Conservation (phyloP, 169 alveolate genomes). For the Eimeria acervulina region DNA sequence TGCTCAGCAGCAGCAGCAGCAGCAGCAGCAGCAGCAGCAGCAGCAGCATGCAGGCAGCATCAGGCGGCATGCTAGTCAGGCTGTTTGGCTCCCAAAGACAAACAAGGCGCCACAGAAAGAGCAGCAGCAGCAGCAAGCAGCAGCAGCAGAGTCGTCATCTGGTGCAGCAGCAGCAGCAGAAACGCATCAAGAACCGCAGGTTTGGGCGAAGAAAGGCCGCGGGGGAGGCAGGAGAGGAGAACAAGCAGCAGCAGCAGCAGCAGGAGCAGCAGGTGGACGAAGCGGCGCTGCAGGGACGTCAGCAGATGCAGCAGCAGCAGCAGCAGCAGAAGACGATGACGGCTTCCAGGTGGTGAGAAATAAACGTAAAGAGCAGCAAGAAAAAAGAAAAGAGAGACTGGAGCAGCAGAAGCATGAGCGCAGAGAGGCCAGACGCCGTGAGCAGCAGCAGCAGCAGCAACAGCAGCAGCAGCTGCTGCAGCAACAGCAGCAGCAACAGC, state of each 20-base stretch:
- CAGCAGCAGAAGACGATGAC: slow-evolving; percentile 71
- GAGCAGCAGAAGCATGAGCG: slow-evolving; percentile 72
- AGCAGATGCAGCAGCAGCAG: slow-evolving; percentile 12
- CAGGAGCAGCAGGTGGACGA: slow-evolving; percentile 4
- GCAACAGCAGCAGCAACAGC: slow-evolving; percentile 48
- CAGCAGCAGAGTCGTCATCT: slow-evolving; percentile 8
- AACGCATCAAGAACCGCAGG: slow-evolving; percentile 45
- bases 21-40: slow-evolving; percentile 6
- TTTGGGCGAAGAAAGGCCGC: slow-evolving; percentile 49
- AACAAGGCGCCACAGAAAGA: background rate
- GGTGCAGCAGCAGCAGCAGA: background rate
- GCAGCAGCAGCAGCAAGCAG: slow-evolving; percentile 43
- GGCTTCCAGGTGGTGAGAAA: slow-evolving; percentile 73
- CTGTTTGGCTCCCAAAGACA: slow-evolving; percentile 46
- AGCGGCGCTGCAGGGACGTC: background rate
- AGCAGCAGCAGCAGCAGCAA: slow-evolving; percentile 57
- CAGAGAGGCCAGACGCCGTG: slow-evolving; percentile 34
- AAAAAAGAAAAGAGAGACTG: slow-evolving; percentile 10
- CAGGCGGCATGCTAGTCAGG: slow-evolving; percentile 24
- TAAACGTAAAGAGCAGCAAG: slow-evolving; percentile 78
- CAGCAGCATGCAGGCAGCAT: slow-evolving; percentile 18
- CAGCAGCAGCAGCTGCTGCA: slow-evolving; percentile 46
- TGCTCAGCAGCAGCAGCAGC: too few relatives aligned
- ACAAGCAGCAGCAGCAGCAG: slow-evolving; percentile 23
- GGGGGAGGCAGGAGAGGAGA: slow-evolving; percentile 37